Percentiles rank a stretch among this genome's conserved stretches.
Conservation (phyloP, 1,284 basidiomycete species). For the Puccinia coronata region DNA sequence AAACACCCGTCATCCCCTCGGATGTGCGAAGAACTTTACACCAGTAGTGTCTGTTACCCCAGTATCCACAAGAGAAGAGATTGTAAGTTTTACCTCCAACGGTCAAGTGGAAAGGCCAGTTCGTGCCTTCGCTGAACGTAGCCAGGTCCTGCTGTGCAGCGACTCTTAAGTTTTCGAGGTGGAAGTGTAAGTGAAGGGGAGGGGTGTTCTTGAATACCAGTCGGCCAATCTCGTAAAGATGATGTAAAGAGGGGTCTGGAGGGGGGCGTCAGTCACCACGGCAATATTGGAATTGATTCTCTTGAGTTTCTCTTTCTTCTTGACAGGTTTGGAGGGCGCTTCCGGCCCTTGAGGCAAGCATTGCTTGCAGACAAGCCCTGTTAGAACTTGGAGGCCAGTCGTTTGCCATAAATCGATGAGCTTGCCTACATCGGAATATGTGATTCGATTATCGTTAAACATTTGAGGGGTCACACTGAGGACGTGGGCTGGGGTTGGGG, state of each 20-base stretch:
- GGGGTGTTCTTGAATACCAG: not conserved
- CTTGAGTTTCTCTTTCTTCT: not conserved
- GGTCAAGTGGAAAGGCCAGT: not conserved
- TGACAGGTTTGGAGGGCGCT: not conserved
- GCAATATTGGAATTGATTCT: no score
- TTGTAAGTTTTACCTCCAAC: not conserved
- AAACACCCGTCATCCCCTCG: constrained; percentile 9
- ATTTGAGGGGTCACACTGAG: not conserved
- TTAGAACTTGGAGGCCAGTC: not conserved
- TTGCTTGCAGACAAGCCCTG: not conserved
- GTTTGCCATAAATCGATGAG: not conserved
- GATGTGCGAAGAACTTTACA: not conserved
- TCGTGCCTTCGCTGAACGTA: not conserved
- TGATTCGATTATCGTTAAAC: not conserved
- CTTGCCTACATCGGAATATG: not conserved
- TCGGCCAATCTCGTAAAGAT: not conserved
- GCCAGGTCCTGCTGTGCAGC: not conserved
- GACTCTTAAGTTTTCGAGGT: not conserved
- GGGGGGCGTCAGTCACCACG: not conserved
- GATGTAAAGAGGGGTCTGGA: not conserved
- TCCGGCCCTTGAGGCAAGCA: no score
- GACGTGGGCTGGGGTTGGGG: not conserved
- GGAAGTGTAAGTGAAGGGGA: not conserved
- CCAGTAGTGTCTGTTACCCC: not conserved
- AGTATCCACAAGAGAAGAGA: not conserved